Evolutionary conservation across 169 alveolate genomes (phyloP), one percentile per base, ranked within the genome.

Genomic region (Cryptosporidium ubiquitum): DNA sequence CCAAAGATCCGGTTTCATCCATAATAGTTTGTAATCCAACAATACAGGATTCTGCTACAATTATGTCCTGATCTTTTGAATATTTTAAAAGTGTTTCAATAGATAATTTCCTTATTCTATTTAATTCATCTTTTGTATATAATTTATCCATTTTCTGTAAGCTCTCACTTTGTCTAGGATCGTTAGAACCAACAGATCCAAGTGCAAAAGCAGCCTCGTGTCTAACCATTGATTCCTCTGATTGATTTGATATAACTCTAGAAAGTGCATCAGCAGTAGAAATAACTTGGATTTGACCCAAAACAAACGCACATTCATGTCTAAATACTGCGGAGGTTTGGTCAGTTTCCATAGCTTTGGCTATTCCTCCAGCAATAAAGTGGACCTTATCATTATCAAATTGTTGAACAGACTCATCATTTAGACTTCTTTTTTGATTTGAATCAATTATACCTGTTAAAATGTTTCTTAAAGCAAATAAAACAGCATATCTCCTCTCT

Each of bases 141-240:
- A 35, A 33, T 5, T 23, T 55, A 42, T 79, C 89, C 52, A 29
- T n/a, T 31, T 57, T 31, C 31, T 29, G 26, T 10, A 35, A 35
- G 18, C n/a, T 71, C 31, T 20, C 49, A 26, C 51, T 20, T 3
- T 2, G 10, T 18, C 89, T 92, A 57, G 92, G 84, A 84, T 93
- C 94, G 55, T 70, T 60, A 26, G 94, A 91, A 51, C 95, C 97
- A 37, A 95, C 92, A 18, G 97, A 94, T 1, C 98, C 98, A 14
- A 96, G 91, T 6, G 98, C 98, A 60, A 95, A 93, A 23, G 98
- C 98, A 7, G 97, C 97, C 68, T 96, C 98, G 84, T 96, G 98
- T 55, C 98, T 93, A 35, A 95, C 97, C 95, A 96, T 96, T 64
- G 96, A 96, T 71, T 95, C 95, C 73, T 96, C 97, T 10, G 33